Base-by-base conservation (phyloP, 352 stramenopile species). In the Pythium utonaiense region DNA sequence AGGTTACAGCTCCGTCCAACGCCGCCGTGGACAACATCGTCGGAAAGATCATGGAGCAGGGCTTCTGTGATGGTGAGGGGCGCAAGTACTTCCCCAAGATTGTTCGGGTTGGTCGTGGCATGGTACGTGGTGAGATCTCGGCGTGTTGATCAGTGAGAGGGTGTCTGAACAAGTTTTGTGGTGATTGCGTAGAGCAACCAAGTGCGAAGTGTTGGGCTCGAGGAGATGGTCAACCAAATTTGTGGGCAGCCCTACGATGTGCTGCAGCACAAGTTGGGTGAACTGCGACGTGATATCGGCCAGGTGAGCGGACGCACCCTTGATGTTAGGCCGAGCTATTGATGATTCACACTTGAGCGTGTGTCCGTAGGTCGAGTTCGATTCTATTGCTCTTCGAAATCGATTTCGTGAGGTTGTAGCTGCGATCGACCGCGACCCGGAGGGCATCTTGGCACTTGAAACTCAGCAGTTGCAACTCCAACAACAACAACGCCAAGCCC, bases 1-100 rank as follows among this genome's bases (percentile, higher is more conserved):
- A 89, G 80, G 80, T 98, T 24, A 91, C 86, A 12, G 94, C 96
- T 12, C 96, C 95, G 12, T 98, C 91, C 24, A 99, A 99, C 77
- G 93, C 91, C 58, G 96, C 95, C 19, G 91, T 98, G 1, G 96
- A 99, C 62, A 98, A 98, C 64, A 94, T 99, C 31, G 93, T 98
- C 38, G 75, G 87, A n/a, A 98, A 98, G 67, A 95, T 99, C 33
- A 98, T 98, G 59, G 82, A 95, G 64, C 88, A 97, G 70, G 93
- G 94, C 34, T 98, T 98, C 52, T 91, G 95, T 36, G 96, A 98
- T 65, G 96, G 96, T 33, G 88, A 95, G 77, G 93, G 93, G 0
- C 73, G 86, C 49, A 77, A 88, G 44, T 99, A 98, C 58, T 98
- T 98, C 55, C 96, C 96, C 14, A 93, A 95, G 54, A 98, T 99